Percentiles rank a stretch among this genome's conserved stretches.
phyloP scores from a whole-genome alignment of 2,329 filamentous ascomycete species.

The Fusarium siculi region DNA sequence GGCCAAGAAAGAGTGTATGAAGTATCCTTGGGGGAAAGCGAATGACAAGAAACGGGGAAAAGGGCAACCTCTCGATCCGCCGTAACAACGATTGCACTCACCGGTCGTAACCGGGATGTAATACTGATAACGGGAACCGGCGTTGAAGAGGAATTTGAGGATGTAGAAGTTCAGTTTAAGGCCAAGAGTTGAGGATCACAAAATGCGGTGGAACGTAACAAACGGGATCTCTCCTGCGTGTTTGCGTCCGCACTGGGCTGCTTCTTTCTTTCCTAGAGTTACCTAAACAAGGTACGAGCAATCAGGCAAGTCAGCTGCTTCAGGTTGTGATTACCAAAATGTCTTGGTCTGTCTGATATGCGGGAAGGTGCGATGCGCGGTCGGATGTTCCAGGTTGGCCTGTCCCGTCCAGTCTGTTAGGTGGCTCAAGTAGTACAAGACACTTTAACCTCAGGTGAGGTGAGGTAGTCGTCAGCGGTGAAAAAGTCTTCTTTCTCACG shows the following conservation, averaged over 20 bases:
- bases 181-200: slow-evolving; percentile 26
- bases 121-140: slow-evolving; percentile 26
- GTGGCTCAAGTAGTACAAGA: slow-evolving; percentile 1
- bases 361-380: slow-evolving; percentile 23
- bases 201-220: slow-evolving; percentile 37
- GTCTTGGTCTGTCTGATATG: slow-evolving; percentile 10
- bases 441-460: slow-evolving; percentile 1
- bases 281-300: slow-evolving; percentile 2
- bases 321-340: neutral
- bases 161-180: slow-evolving; percentile 18
- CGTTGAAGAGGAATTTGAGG: slow-evolving; percentile 22
- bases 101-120: slow-evolving; percentile 21
- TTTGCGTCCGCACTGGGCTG: slow-evolving; percentile 13
- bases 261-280: slow-evolving; percentile 23
- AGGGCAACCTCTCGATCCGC: neutral
- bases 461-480: slow-evolving; percentile 14
- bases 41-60: neutral
- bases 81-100: slow-evolving; percentile 18
- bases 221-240: slow-evolving; percentile 25
- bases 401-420: neutral
- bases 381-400: slow-evolving; percentile 6
- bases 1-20: neutral
- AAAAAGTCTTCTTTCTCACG: slow-evolving; percentile 10
- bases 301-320: slow-evolving; percentile 3
- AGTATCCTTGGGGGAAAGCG: neutral